A percentile compares a stretch with the other conserved stretches of the same genome.
Conservation (phyloP, 2,329 filamentous ascomycete species). For the Magnaporthiopsis incrustans region DNA sequence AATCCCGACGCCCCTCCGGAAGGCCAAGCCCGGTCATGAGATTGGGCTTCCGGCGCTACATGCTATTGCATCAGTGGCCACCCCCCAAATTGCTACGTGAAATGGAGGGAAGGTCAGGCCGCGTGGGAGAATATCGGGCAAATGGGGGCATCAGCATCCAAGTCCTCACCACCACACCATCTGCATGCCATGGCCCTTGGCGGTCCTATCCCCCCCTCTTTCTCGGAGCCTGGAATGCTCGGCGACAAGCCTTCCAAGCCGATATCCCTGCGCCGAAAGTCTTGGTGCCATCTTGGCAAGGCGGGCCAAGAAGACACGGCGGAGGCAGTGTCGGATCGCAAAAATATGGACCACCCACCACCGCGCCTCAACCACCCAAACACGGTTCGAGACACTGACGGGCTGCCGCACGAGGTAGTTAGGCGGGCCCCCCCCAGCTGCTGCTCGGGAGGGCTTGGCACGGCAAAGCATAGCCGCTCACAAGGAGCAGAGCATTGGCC, state of each 20-base stretch:
- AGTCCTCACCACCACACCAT: neutral
- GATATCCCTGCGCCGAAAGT: neutral
- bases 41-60: neutral
- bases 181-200: neutral
- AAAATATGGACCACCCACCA: neutral
- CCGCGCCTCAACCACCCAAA: neutral
- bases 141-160: neutral
- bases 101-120: neutral
- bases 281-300: neutral
- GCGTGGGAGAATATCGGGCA: neutral
- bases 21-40: neutral
- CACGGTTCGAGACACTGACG: neutral
- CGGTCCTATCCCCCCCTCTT: neutral
- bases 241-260: neutral
- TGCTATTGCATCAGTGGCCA: neutral
- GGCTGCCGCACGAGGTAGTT: neutral
- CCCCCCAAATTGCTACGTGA: neutral
- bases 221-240: neutral
- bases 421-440: no score
- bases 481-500: neutral
- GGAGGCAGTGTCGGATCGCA: neutral
- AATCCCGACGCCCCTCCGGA: neutral
- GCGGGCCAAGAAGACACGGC: neutral
- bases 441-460: neutral
- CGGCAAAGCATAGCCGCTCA: neutral